phyloP scores from a whole-genome alignment of 2,329 filamentous ascomycete genomes.

The Mycosphaerella sp. region DNA sequence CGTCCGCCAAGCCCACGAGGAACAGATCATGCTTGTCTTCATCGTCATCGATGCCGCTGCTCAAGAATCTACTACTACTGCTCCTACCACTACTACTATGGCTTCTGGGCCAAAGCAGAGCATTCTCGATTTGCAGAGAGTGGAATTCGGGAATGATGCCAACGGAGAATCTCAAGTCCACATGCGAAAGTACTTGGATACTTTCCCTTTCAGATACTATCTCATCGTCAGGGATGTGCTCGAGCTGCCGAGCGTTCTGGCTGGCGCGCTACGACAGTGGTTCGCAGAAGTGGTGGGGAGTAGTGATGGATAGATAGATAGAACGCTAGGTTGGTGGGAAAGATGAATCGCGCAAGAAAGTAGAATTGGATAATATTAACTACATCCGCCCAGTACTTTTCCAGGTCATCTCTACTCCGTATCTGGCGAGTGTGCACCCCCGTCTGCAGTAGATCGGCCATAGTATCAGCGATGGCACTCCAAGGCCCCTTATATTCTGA shows the following conservation, averaged over 20 bases:
- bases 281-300: constrained; percentile 65
- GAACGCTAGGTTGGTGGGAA: neutral
- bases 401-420: no score
- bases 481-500: no score
- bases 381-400: no score
- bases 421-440: no score
- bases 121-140: constrained; percentile 84
- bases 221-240: constrained; percentile 86
- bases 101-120: constrained; percentile 45
- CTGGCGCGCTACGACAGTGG: constrained; percentile 88
- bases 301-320: constrained; percentile 18
- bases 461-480: no score
- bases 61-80: constrained; percentile 12
- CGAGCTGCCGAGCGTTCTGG: constrained; percentile 82
- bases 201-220: constrained; percentile 96
- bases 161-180: constrained; percentile 62
- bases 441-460: no score
- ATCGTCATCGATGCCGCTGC: constrained; percentile 74
- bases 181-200: constrained; percentile 87
- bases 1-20: constrained; percentile 80
- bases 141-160: constrained; percentile 66
- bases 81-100: no score
- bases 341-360: no score
- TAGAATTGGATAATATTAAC: no score
- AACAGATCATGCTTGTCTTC: constrained; percentile 97